phyloP scores from a whole-genome alignment of 2,329 filamentous ascomycete species.

The Aspergillus tanneri region DNA sequence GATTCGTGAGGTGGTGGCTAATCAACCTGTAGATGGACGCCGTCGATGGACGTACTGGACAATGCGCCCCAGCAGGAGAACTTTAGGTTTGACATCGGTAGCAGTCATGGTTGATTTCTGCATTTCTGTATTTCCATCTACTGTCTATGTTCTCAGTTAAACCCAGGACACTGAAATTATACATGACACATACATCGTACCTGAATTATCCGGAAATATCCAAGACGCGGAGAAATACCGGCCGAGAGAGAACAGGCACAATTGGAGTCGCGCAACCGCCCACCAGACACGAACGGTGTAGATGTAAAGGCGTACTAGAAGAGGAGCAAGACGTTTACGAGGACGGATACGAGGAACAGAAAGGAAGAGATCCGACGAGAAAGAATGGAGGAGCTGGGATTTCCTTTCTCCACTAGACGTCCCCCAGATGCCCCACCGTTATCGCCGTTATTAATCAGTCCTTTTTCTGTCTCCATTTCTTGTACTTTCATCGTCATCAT shows the following conservation, averaged over 20 bases:
- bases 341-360: not conserved
- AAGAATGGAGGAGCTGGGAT: not conserved
- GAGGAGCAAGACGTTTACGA: not conserved
- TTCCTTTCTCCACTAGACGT: not conserved
- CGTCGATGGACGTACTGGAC: slow-evolving; percentile 61
- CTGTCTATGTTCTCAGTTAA: too few species aligned
- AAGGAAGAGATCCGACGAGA: not conserved
- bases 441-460: too few species aligned
- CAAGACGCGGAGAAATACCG: slow-evolving; percentile 10
- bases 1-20: not conserved
- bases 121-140: too few species aligned
- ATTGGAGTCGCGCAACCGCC: not conserved
- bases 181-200: not conserved
- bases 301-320: not conserved
- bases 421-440: slow-evolving; percentile 6
- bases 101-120: slow-evolving; percentile 21
- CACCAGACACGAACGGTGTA: not conserved
- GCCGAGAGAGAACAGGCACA: not conserved
- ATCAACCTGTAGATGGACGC: too few species aligned
- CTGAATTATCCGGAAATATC: slow-evolving; percentile 6
- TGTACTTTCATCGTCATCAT: not conserved
- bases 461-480: too few species aligned
- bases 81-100: slow-evolving; percentile 56
- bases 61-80: slow-evolving; percentile 63
- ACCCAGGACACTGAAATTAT: not conserved